phyloP scores from a whole-genome alignment of 345 rosid genomes.

The Rhizophora mangle region DNA sequence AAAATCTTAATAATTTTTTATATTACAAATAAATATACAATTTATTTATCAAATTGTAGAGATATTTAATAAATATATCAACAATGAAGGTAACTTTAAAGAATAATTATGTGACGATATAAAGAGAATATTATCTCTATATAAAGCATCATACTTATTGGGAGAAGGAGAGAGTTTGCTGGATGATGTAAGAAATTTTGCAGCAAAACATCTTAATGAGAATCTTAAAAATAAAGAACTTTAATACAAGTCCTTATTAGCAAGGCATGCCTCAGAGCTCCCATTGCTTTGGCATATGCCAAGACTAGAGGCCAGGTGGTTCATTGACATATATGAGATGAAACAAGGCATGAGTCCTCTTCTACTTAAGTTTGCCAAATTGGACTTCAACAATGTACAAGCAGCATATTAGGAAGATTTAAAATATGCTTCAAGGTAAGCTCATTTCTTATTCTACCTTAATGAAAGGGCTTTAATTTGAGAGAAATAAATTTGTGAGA shows the following conservation, averaged over 20 bases:
- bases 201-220: slow-evolving; percentile 24
- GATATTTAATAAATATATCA: slow-evolving; percentile 10
- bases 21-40: slow-evolving; percentile 18
- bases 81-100: slow-evolving; percentile 12
- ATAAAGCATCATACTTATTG: slow-evolving; percentile 18
- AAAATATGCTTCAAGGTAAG: slow-evolving; percentile 30
- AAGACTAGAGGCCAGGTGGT: slow-evolving; percentile 50
- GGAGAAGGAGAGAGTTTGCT: slow-evolving; percentile 20
- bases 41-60: slow-evolving; percentile 6
- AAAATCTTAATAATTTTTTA: slow-evolving; percentile 30
- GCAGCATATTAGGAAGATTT: slow-evolving; percentile 41
- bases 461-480: too few species aligned
- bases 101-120: slow-evolving; percentile 9
- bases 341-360: slow-evolving; percentile 17
- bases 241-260: slow-evolving; percentile 17
- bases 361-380: slow-evolving; percentile 39
- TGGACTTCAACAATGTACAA: slow-evolving; percentile 46
- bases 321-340: slow-evolving; percentile 33
- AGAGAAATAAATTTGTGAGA: too few species aligned
- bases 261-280: slow-evolving; percentile 29
- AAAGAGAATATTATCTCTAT: slow-evolving; percentile 15
- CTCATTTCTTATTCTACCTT: neutral
- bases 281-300: slow-evolving; percentile 42
- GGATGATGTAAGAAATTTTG: slow-evolving; percentile 25
- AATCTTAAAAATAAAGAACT: neutral